Evolutionary conservation across 2,329 filamentous ascomycete genomes (phyloP), one percentile per base, ranked within the genome.

Genomic region (Hysterium pulicare): DNA sequence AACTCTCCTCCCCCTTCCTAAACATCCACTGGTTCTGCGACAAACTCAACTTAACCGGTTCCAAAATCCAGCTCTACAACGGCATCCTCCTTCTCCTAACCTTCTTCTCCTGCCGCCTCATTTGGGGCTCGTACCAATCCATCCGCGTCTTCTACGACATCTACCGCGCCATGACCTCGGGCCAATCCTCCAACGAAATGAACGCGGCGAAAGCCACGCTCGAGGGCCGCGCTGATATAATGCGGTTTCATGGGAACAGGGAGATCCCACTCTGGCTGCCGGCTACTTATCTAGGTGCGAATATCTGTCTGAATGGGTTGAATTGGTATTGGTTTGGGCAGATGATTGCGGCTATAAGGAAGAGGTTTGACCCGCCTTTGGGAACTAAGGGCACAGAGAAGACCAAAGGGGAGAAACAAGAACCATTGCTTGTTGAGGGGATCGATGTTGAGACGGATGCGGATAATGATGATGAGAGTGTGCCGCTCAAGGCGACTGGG

Each of bases 11-110:
- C 4, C 87, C 87, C 6, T 90, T 93, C 67, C 76, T 93, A 44
- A 94, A 94, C 63, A 79, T 91, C 61, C 88, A 94, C 73, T 94
- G 88, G 88, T 93, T 93, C 72, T 87, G 86, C 69, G 88, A 94
- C 69, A 94, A 94, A 72, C 72, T 91, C 45, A 78, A 81, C 57
- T 82, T 89, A 75, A 93, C 88, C 0, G 88, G 88, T 26, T 82
- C 83, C 16, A 75, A 73, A 40, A 67, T 81, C 19, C 88, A 93
- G 70, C 76, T 90, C 21, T 82, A 87, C 67, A 93, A 93, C 58
- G 87, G 87, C 54, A 74, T 90, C 47, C 59, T 79, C 43, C 79
- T 93, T 3, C 79, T 91, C 40, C 66, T 73, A 50, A 87, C 79
- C 36, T 93, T 93, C 68, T 90, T 90, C 69, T 78, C 73, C 49